Conservation (phyloP, 2,329 filamentous ascomycete species). For the Plectosphaerella plurivora region DNA sequence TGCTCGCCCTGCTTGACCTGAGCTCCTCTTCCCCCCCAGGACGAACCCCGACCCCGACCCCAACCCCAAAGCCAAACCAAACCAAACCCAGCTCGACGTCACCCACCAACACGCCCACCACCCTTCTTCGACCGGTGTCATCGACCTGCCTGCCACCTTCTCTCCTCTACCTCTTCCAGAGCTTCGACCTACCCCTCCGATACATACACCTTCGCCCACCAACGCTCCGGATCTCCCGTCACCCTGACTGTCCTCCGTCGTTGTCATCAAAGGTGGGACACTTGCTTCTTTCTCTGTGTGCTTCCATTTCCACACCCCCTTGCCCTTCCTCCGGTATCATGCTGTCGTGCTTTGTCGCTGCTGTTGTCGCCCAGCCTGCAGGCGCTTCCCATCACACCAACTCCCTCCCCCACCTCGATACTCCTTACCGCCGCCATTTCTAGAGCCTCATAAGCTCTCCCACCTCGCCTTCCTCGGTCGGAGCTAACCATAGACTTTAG, state of each 20-base stretch:
- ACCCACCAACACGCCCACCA: not conserved
- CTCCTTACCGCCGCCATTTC: no score
- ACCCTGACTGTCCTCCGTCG: not conserved
- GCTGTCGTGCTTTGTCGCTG: not conserved
- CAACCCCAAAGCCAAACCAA: not conserved
- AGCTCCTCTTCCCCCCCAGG: not conserved
- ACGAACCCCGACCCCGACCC: not conserved
- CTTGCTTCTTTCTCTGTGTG: conserved; percentile 4
- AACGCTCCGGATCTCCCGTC: not conserved
- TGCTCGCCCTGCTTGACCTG: not conserved
- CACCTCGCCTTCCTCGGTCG: no score
- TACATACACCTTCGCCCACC: not conserved
- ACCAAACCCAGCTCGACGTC: not conserved
- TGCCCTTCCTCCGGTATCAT: not conserved
- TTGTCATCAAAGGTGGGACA: conserved; percentile 1
- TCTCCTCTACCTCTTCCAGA: not conserved
- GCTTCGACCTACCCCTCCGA: not conserved
- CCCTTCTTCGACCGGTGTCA: not conserved
- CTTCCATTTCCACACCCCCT: conserved; percentile 4
- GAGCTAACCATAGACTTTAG: no score
- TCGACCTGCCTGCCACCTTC: not conserved
- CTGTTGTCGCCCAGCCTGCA: no score
- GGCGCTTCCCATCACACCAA: no score
- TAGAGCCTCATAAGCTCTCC: no score
- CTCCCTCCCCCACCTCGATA: no score